Conservation (phyloP, 495 filamentous ascomycete species). For the Lophiotrema nucula region DNA sequence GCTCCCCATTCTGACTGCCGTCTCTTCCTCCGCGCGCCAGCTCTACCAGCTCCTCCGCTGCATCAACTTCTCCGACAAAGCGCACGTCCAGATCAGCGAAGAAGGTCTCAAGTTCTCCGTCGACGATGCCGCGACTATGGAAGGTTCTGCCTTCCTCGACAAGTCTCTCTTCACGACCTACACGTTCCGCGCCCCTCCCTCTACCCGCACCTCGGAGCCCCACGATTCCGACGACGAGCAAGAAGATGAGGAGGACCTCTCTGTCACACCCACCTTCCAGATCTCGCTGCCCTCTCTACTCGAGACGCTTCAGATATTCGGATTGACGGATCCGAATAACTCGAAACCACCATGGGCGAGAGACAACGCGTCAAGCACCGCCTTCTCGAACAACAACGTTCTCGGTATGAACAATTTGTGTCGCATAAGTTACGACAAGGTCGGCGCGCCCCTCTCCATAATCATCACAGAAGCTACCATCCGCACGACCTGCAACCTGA, state of each 20-base stretch:
- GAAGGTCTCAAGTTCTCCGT: conserved; percentile 83
- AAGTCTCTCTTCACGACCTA: conserved; percentile 85
- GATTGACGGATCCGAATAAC: conserved; percentile 62
- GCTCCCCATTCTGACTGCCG: conserved; percentile 69
- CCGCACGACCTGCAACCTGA: conserved; percentile 85
- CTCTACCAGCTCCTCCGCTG: conserved; percentile 88
- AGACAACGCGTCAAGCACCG: conserved; percentile 46
- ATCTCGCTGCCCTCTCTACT: conserved; percentile 83
- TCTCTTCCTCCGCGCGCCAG: conserved; percentile 82
- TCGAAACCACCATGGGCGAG: conserved; percentile 22
- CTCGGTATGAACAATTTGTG: conserved; percentile 80
- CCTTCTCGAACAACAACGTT: conserved; percentile 72
- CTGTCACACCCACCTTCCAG: conserved; percentile 60
- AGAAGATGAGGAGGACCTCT: conserved; percentile 37
- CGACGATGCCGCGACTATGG: conserved; percentile 81
- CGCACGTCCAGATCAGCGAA: conserved; percentile 76
- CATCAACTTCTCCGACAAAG: conserved; percentile 75
- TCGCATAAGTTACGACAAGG: conserved; percentile 67
- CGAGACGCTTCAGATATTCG: conserved; percentile 93
- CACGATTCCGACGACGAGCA: conserved; percentile 23
- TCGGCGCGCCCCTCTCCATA: conserved; percentile 74
- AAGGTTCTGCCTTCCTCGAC: conserved; percentile 84
- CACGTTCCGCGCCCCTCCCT: conserved; percentile 49
- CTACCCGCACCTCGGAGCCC: conserved; percentile 40
- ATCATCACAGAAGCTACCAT: conserved; percentile 81